Evolutionary conservation across 75 land plant species (phyloP).

Genomic region (Ceratopteris richardii): DNA sequence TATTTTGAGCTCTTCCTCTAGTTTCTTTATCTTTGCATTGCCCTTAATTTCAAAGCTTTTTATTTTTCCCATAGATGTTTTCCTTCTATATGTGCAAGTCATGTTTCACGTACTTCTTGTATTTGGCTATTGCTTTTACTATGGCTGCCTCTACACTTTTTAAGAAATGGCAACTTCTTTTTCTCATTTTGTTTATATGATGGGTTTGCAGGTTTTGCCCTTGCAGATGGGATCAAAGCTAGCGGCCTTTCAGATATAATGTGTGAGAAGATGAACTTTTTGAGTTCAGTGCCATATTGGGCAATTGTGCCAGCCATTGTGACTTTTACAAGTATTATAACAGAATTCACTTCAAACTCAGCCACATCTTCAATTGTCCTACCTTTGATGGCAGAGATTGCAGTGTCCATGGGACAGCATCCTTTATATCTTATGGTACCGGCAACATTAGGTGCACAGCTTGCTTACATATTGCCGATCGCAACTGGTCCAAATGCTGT

Average conservation of each 20-base stretch:
- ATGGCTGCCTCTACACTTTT: too few species aligned
- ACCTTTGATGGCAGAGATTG: constrained; percentile 67
- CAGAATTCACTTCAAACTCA: constrained; percentile 77
- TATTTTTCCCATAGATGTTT: too few species aligned
- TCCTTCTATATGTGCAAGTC: too few species aligned
- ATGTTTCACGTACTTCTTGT: too few species aligned
- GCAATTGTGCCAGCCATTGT: constrained; percentile 56
- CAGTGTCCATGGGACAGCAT: constrained; percentile 41
- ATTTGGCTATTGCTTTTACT: too few species aligned
- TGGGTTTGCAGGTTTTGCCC: constrained; percentile 71
- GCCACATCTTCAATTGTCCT: constrained; percentile 58
- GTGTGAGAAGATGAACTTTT: constrained; percentile 35
- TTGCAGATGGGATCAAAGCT: constrained; percentile 62
- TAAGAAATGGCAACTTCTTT: too few species aligned
- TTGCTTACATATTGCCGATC: constrained; percentile 63
- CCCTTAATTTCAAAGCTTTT: too few species aligned
- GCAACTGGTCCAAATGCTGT: constrained; percentile 74
- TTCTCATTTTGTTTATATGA: too few species aligned
- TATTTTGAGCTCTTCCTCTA: too few species aligned
- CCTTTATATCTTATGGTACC: constrained; percentile 79
- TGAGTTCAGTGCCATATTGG: constrained; percentile 37
- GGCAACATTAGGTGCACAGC: constrained; percentile 63
- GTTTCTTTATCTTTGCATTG: too few species aligned
- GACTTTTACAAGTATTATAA: constrained; percentile 36
- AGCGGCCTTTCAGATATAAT: constrained; percentile 75